Base-by-base conservation (phyloP, 2,329 filamentous ascomycete species). In the Xylaria sp. region DNA sequence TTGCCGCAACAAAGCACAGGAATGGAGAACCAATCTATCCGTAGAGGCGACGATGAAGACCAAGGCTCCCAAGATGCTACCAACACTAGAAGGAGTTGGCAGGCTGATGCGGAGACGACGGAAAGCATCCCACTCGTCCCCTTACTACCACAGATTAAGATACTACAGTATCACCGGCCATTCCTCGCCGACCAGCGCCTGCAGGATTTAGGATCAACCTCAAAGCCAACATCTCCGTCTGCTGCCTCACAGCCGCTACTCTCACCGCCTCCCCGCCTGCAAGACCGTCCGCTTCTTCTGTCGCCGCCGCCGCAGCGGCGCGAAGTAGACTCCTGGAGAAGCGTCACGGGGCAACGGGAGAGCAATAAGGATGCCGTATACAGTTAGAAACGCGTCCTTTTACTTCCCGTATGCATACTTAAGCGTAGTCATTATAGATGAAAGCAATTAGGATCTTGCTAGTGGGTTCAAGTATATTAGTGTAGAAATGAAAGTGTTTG, bases 281-380 rank as follows among this genome's bases (percentile, higher is more conserved):
- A 50, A 17, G 47, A 50, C 15, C 47, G 47, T 50, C 47, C 47
- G 17, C 47, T 50, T 33, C 47, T 50, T 7, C 47, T 27, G 9
- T 27, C 9, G 6, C 22, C 44, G 6, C 22, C 11, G n/a, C n/a
- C n/a, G 22, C 22, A 25, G 20, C 10, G 3, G 10, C 10, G 22
- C 44, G 20, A 13, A 47, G 13, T 27, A n/a, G 44, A 10, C 20
- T 3, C 10, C 44, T 47, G 44, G 44, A 20, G 44, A 17, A 20
- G 39, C 17, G 6, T n/a, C n/a, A n/a, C n/a, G n/a, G n/a, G n/a
- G n/a, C n/a, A n/a, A n/a, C n/a, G n/a, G n/a, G n/a, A n/a, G n/a
- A n/a, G n/a, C n/a, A n/a, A n/a, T n/a, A n/a, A n/a, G n/a, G n/a
- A n/a, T n/a, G n/a, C n/a, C n/a, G n/a, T n/a, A n/a, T n/a, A n/a